Evolutionary conservation across 495 filamentous ascomycete species (phyloP).

Genomic region (Trichocladium uniseriatum): DNA sequence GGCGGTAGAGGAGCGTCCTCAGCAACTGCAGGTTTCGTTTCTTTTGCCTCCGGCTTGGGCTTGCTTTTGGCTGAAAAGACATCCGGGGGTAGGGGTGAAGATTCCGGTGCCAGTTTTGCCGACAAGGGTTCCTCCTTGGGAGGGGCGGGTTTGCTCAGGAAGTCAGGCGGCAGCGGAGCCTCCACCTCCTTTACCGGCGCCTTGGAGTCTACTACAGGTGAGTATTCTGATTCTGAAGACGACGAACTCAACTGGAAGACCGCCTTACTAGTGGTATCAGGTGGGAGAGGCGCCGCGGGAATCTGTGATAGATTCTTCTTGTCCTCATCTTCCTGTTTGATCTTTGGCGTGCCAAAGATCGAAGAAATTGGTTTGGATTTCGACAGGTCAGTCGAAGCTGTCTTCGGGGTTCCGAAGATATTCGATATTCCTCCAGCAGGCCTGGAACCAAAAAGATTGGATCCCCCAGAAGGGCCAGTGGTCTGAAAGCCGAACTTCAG

Average conservation of each 20-base stretch:
- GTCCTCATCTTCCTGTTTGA: constrained; percentile 29
- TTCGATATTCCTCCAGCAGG: constrained; percentile 6
- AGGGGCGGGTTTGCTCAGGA: constrained; percentile 15
- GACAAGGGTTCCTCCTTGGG: constrained; percentile 10
- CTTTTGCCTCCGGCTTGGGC: constrained; percentile 4
- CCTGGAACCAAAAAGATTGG: constrained; percentile 22
- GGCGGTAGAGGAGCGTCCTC: constrained; percentile 20
- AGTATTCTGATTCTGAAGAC: constrained; percentile 45
- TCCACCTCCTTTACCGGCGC: constrained; percentile 19
- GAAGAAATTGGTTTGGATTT: constrained; percentile 10
- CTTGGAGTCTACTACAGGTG: constrained; percentile 31
- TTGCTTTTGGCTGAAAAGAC: constrained; percentile 6
- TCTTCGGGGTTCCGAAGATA: constrained; percentile 20
- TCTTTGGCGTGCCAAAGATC: constrained; percentile 22
- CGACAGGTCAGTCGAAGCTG: constrained; percentile 2
- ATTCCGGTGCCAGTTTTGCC: constrained; percentile 1
- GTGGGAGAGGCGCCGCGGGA: constrained; percentile 57
- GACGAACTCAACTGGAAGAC: constrained; percentile 54
- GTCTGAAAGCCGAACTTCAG: constrained; percentile 33
- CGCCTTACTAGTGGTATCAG: constrained; percentile 64
- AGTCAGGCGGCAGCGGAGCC: constrained; percentile 33
- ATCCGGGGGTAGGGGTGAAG: constrained; percentile 13
- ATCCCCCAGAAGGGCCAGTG: constrained; percentile 6
- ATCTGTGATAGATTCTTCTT: constrained; percentile 27
- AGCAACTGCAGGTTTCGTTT: background rate